Conservation (phyloP, 2,329 filamentous ascomycete genomes). For the Verticillium isaacii region DNA sequence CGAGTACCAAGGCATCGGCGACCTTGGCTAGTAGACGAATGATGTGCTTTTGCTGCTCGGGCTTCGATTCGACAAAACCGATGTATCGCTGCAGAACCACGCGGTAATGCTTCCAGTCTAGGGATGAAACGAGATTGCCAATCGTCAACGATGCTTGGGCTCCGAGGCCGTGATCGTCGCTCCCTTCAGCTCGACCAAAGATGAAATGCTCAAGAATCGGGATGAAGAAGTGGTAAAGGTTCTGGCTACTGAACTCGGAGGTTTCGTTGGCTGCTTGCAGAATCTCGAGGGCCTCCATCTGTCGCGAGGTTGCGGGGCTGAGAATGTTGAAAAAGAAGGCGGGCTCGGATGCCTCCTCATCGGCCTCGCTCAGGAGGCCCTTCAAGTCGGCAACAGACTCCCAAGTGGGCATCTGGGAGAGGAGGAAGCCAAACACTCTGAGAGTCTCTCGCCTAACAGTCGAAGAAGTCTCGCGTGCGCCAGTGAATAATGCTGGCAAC, state of each 20-base stretch:
- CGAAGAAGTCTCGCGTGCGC: slow-evolving; percentile 74
- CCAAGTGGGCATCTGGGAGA: slow-evolving; percentile 68
- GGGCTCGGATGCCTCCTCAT: slow-evolving; percentile 60
- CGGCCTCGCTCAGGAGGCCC: slow-evolving; percentile 53
- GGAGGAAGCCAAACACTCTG: slow-evolving; percentile 71
- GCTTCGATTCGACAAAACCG: slow-evolving; percentile 73
- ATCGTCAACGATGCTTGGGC: slow-evolving; percentile 83
- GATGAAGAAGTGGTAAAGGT: slow-evolving; percentile 81
- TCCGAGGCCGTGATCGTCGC: slow-evolving; percentile 78
- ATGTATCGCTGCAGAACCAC: slow-evolving; percentile 80
- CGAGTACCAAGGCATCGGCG: slow-evolving; percentile 67
- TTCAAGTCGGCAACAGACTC: slow-evolving; percentile 68
- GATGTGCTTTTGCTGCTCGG: slow-evolving; percentile 79
- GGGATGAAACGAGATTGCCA: slow-evolving; percentile 64
- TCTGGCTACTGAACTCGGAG: slow-evolving; percentile 65
- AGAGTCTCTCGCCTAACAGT: slow-evolving; percentile 80
- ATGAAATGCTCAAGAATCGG: slow-evolving; percentile 93
- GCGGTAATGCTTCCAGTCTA: slow-evolving; percentile 90
- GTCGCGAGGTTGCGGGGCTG: slow-evolving; percentile 81
- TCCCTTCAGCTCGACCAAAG: slow-evolving; percentile 68
- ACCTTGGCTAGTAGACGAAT: slow-evolving; percentile 77
- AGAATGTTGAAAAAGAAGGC: slow-evolving; percentile 92
- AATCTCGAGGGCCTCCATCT: slow-evolving; percentile 76
- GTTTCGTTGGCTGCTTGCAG: slow-evolving; percentile 64
- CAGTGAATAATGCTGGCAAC: slow-evolving; percentile 70